Evolutionary conservation across 2,329 filamentous ascomycete species (phyloP), one percentile per base, ranked within the genome.

Genomic region (Laburnicola sp.): DNA sequence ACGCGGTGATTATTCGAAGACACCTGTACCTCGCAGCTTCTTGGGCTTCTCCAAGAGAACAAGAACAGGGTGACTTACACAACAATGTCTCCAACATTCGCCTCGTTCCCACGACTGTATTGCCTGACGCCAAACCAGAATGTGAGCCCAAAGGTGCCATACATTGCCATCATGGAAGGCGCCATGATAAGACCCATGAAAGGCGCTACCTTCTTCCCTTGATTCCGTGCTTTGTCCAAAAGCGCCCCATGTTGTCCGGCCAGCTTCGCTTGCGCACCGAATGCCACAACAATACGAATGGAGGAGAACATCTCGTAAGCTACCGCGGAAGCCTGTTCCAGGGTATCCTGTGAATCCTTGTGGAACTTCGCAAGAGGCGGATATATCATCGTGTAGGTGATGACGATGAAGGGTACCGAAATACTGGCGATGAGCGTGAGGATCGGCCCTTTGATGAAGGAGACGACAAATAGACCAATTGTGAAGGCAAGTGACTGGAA

Each of bases 381-480:
- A 1, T 73, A 34, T 3, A 72, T 49, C 0, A 51, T 7, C 0
- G 65, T 63, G 35, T 72, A 72, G 0, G 65, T 49, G 10, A 74
- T 53, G 22, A 74, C 36, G 34, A 73, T 73, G 48, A 73, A 70
- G 4, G 71, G 63, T 2, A 83, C 61, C 0, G 75, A 70, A 0
- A 77, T 73, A 32, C 76, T 80, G 0, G 78, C 74, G 2, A 80
- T 78, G 0, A 82, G 69, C 0, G 69, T 81, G n/a, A 83, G 65
- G 10, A 78, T 68, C 77, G 79, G 81, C 27, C 75, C 79, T 51
- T 79, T 80, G 11, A 71, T 62, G 54, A 83, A 82, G 0, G 81
- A 76, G 40, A 83, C 76, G 6, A 74, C 64, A 26, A 73, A 74
- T 6, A 70, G 56, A 9, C 65, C 70, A 6, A 73, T 64, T 1